A percentile compares a stretch with the other conserved stretches of the same genome.
Conservation (phyloP, 169 alveolate genomes). For the Fabrea salina region DNA sequence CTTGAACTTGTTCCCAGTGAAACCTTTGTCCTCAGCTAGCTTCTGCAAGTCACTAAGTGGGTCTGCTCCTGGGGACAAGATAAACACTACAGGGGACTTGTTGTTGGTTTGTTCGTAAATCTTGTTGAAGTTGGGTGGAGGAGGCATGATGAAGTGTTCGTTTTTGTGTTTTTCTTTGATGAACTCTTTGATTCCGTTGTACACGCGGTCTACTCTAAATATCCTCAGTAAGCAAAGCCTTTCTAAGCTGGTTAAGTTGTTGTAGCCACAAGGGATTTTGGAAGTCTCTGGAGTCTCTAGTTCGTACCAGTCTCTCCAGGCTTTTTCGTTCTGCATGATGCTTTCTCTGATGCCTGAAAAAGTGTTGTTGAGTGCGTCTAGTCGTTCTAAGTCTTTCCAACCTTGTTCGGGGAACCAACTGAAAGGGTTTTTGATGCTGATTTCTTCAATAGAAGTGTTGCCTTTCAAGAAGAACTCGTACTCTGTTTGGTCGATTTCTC, state of each 20-base stretch:
- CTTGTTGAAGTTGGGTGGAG: constrained; percentile 80
- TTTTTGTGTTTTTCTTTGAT: constrained; percentile 76
- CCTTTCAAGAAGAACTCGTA: constrained; percentile 93
- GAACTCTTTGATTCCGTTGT: constrained; percentile 89
- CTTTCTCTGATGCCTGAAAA: constrained; percentile 48
- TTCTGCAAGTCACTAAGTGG: constrained; percentile 87
- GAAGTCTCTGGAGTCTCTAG: constrained; percentile 88
- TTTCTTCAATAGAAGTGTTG: constrained; percentile 82
- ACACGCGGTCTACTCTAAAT: constrained; percentile 92
- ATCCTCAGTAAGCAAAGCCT: constrained; percentile 85
- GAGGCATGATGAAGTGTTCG: constrained; percentile 49
- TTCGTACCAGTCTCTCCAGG: constrained; percentile 91
- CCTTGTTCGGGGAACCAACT: constrained; percentile 90
- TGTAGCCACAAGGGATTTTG: constrained; percentile 83
- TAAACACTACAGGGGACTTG: constrained; percentile 89
- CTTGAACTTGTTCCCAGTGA: constrained; percentile 81
- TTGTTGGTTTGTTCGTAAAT: constrained; percentile 86
- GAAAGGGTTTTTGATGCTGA: constrained; percentile 76
- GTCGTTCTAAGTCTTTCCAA: constrained; percentile 92
- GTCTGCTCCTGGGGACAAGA: constrained; percentile 93
- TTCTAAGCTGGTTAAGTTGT: constrained; percentile 78
- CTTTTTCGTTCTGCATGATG: constrained; percentile 32
- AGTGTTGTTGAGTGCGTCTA: constrained; percentile 72
- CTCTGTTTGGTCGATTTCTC: constrained; percentile 83
- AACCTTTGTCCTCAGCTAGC: constrained; percentile 88